These are phyloP conservation scores for Fusarium verticillioides DNA, from an alignment of 2,329 filamentous ascomycete genomes.

Conservation along the genomic window DNA sequence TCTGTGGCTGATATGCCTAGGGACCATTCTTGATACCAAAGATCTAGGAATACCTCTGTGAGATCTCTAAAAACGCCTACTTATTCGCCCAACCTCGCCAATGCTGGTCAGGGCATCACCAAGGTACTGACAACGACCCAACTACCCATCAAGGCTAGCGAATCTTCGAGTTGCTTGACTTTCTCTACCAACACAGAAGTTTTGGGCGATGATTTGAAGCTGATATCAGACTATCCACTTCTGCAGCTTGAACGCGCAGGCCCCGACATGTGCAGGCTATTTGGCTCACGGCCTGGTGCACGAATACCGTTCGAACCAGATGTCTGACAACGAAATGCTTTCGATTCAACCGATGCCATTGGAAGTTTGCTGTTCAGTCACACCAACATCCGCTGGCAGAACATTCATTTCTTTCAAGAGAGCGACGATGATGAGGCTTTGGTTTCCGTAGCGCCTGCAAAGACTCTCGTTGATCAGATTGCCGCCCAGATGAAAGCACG, in stretches of 20 bases:
- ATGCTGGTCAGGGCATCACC: constrained; percentile 22
- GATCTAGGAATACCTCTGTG: constrained; percentile 38
- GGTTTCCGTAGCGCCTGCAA: constrained; percentile 84
- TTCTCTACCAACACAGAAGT: constrained; percentile 1
- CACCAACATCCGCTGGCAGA: constrained; percentile 80
- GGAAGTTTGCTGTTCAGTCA: constrained; percentile 80
- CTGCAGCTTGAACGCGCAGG: constrained; percentile 77
- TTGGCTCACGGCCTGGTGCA: constrained; percentile 74
- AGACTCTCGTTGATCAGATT: constrained; percentile 85
- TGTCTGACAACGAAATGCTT: constrained; percentile 78
- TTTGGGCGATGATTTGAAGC: background rate
- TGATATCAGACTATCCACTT: constrained; percentile 7
- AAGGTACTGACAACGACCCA: constrained; percentile 7
- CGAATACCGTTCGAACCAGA: constrained; percentile 79
- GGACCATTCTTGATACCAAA: constrained; percentile 39
- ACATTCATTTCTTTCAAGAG: constrained; percentile 82
- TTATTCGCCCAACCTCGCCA: constrained; percentile 22
- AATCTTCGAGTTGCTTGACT: constrained; percentile 8
- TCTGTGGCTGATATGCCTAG: constrained; percentile 9
- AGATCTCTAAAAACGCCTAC: constrained; percentile 20
- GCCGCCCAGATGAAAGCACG: constrained; percentile 81
- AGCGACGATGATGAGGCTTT: constrained; percentile 76
- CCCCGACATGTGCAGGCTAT: constrained; percentile 79
- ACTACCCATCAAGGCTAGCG: background rate
- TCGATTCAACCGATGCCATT: constrained; percentile 77